These are phyloP conservation scores for Syzygium oleosum DNA, from an alignment of 345 rosid species.

Conservation along the genomic window DNA sequence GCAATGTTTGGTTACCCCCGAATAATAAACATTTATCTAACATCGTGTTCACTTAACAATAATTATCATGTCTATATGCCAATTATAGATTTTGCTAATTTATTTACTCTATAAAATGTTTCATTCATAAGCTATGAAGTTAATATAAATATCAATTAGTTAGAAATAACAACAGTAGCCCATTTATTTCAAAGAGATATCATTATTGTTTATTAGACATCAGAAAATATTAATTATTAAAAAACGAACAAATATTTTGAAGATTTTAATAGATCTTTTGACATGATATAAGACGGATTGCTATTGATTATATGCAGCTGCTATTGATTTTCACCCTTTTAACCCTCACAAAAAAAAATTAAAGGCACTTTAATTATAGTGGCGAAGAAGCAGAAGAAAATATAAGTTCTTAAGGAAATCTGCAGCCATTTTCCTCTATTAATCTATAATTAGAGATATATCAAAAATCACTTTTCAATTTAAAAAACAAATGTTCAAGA, in stretches of 20 bases:
- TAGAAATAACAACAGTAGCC: neutral
- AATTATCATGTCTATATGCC: neutral
- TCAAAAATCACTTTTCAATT: neutral
- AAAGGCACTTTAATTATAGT: neutral
- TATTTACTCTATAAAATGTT: neutral
- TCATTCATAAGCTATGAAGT: neutral
- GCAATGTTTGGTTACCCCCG: neutral
- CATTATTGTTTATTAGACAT: neutral
- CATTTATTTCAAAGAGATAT: neutral
- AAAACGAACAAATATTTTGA: neutral
- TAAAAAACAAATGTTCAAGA: neutral
- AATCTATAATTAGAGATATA: neutral
- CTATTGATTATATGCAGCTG: neutral
- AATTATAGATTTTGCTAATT: neutral
- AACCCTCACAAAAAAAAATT: neutral
- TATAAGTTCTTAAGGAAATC: neutral
- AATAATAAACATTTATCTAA: neutral
- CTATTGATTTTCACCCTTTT: neutral
- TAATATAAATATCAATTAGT: neutral
- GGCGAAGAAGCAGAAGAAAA: neutral
- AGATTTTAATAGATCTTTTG: neutral
- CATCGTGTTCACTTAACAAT: neutral
- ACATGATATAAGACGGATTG: neutral
- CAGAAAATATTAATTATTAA: neutral
- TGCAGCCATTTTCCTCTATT: neutral